Evolutionary conservation across 2,329 filamentous ascomycete species (phyloP).

Genomic region (Corniculantispora saksenae): DNA sequence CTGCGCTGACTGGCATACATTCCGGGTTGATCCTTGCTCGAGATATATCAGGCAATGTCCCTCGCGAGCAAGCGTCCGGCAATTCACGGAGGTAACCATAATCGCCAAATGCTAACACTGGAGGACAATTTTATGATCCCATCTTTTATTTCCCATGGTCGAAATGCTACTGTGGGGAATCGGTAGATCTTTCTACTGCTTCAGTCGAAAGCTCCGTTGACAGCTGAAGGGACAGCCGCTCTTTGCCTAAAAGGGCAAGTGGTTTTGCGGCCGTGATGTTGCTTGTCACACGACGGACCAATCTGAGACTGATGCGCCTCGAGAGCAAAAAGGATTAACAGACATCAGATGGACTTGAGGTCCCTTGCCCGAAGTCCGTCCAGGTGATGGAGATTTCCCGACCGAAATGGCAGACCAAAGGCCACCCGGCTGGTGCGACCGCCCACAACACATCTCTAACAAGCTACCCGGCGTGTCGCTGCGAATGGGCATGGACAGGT

Average conservation of each 20-base stretch:
- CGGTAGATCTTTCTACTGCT: not conserved
- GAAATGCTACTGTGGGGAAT: not conserved
- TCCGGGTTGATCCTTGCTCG: too few species aligned
- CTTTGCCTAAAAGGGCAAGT: slow-evolving; percentile 11
- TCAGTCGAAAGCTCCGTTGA: slow-evolving; percentile 7
- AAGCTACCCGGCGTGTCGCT: not conserved
- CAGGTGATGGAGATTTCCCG: not conserved
- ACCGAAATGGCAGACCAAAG: not conserved
- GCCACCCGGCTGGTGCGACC: not conserved
- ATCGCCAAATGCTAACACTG: not conserved
- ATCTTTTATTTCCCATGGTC: not conserved
- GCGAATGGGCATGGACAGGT: slow-evolving; percentile 1
- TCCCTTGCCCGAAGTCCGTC: not conserved
- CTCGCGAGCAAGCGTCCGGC: not conserved
- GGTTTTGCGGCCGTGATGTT: not conserved
- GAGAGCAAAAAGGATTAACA: not conserved
- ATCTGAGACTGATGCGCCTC: slow-evolving; percentile 3
- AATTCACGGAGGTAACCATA: not conserved
- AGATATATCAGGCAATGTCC: too few species aligned
- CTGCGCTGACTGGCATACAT: too few species aligned
- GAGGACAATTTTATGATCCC: not conserved
- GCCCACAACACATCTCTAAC: not conserved
- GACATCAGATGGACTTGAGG: not conserved
- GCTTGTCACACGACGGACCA: slow-evolving; percentile 1
- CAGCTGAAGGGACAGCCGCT: not conserved